Evolutionary conservation across 345 rosid species (phyloP).

Genomic region (Garcia nutans): DNA sequence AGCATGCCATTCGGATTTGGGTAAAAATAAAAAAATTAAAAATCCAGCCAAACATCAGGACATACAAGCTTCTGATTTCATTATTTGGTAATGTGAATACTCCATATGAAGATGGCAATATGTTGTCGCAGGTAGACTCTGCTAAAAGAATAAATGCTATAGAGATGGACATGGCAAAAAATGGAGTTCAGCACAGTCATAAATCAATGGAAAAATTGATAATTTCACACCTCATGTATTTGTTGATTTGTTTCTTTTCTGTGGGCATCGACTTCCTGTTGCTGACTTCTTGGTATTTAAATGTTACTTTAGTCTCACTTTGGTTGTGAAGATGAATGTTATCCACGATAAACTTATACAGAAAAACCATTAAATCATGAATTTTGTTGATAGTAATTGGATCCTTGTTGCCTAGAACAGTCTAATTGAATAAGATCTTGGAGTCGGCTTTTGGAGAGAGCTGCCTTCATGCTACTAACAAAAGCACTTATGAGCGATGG

Average conservation of each 20-base stretch:
- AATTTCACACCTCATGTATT: constrained; percentile 22
- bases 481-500: constrained; percentile 1
- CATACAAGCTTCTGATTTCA: constrained; percentile 69
- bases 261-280: background rate
- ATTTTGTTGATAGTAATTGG: background rate
- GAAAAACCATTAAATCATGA: background rate
- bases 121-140: constrained; percentile 53
- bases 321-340: background rate
- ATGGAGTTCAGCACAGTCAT: constrained; percentile 63
- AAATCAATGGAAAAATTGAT: constrained; percentile 66
- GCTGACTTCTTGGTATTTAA: background rate
- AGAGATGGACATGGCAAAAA: constrained; percentile 69
- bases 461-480: background rate
- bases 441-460: background rate
- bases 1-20: constrained; percentile 61
- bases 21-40: constrained; percentile 66
- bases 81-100: constrained; percentile 68
- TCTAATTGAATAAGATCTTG: background rate
- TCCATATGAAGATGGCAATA: constrained; percentile 66
- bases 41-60: constrained; percentile 56
- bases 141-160: constrained; percentile 66
- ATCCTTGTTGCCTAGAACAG: background rate
- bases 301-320: background rate
- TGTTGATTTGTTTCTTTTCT: constrained; percentile 19
- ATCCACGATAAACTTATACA: background rate